phyloP scores from a whole-genome alignment of 1,139 yeast genomes.

The Ogataea hybrid region DNA sequence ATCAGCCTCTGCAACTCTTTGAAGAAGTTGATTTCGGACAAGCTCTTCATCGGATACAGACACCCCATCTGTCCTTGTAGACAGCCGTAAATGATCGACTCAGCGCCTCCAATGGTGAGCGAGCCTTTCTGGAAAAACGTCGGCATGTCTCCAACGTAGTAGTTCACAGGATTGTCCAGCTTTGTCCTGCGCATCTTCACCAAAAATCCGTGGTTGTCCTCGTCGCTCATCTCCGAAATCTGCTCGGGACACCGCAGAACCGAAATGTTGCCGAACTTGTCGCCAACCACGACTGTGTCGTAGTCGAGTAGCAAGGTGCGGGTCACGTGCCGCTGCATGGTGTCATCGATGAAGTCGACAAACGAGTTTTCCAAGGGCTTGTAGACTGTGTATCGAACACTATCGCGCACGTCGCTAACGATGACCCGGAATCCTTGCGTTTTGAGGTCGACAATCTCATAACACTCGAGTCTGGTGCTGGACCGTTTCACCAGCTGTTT shows the following conservation, averaged over 20 bases:
- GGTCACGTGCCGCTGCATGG: slow-evolving; percentile 65
- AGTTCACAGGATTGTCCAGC: slow-evolving; percentile 55
- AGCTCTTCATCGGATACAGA: slow-evolving; percentile 62
- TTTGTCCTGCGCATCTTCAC: slow-evolving; percentile 55
- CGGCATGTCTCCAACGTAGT: slow-evolving; percentile 67
- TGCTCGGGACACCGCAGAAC: slow-evolving; percentile 57
- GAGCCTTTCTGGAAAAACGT: slow-evolving; percentile 57
- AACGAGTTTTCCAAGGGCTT: slow-evolving; percentile 53
- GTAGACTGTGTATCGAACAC: slow-evolving; percentile 58
- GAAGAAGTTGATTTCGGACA: slow-evolving; percentile 62
- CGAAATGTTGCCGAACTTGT: slow-evolving; percentile 80
- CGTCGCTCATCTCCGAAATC: slow-evolving; percentile 46
- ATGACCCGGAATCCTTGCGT: slow-evolving; percentile 60
- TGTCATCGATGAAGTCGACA: slow-evolving; percentile 68
- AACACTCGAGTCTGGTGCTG: slow-evolving; percentile 38
- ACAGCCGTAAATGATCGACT: slow-evolving; percentile 68
- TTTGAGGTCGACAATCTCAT: slow-evolving; percentile 49
- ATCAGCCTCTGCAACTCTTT: slow-evolving; percentile 51
- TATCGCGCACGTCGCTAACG: slow-evolving; percentile 66
- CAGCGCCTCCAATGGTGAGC: slow-evolving; percentile 61
- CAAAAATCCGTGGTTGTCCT: slow-evolving; percentile 47
- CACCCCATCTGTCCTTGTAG: slow-evolving; percentile 80
- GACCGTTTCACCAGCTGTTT: slow-evolving; percentile 75
- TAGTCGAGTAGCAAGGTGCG: slow-evolving; percentile 60
- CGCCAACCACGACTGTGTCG: slow-evolving; percentile 82